Evolutionary conservation across 805 yeast genomes (phyloP).

Genomic region (Zygosaccharomyces kombuchaensis): DNA sequence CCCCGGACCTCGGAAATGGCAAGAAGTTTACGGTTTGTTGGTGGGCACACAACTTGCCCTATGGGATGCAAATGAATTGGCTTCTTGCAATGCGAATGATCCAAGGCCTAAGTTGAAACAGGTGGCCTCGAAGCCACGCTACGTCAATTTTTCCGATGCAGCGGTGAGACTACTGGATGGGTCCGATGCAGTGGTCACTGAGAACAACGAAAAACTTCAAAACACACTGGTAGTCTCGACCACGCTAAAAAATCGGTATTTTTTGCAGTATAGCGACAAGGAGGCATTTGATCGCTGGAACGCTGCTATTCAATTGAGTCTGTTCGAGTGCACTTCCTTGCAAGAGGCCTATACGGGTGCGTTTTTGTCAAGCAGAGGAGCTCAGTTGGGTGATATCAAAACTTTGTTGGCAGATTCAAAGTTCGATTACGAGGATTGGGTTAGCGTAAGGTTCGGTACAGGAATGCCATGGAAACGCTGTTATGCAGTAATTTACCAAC

Average conservation of each 20-base stretch:
- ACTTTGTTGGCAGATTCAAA: conserved; percentile 81
- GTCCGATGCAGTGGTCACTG: conserved; percentile 59
- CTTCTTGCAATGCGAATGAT: conserved; percentile 42
- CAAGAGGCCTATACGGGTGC: conserved; percentile 98
- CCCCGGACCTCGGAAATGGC: conserved; percentile 81
- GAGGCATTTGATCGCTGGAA: conserved; percentile 73
- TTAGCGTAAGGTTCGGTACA: conserved; percentile 86
- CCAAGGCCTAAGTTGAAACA: conserved; percentile 42
- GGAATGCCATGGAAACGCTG: conserved; percentile 98
- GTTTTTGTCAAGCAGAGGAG: conserved; percentile 83
- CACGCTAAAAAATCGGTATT: conserved; percentile 81
- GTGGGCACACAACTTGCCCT: conserved; percentile 88
- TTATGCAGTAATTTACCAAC: conserved; percentile 81
- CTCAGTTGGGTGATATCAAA: conserved; percentile 78
- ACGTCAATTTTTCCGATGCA: conserved; percentile 88
- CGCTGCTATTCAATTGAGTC: conserved; percentile 73
- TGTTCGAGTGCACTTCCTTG: conserved; percentile 73
- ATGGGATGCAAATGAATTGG: conserved; percentile 77
- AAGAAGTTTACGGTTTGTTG: conserved; percentile 86
- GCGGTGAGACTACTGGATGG: conserved; percentile 66
- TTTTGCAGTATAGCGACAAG: conserved; percentile 68
- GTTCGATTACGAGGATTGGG: conserved; percentile 90
- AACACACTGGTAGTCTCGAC: conserved; percentile 88
- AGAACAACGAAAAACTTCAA: conserved; percentile 45
- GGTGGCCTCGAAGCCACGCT: conserved; percentile 72